Evolutionary conservation across 169 alveolate species (phyloP).

Genomic region (Eimeria acervulina): DNA sequence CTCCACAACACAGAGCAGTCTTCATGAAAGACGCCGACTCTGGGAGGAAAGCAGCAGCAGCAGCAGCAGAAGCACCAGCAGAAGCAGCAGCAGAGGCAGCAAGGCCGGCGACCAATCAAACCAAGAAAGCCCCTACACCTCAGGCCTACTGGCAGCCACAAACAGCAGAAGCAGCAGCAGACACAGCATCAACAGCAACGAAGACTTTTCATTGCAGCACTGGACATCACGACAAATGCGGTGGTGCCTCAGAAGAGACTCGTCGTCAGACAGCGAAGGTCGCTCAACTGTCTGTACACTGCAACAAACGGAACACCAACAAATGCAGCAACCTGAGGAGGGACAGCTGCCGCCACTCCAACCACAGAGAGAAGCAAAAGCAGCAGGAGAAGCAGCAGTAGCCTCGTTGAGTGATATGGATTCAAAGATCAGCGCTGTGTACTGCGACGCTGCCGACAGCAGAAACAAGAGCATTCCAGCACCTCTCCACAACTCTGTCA

Average conservation of each 20-base stretch:
- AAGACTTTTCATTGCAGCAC: neutral
- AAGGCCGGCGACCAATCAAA: neutral
- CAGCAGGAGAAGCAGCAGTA: constrained; percentile 5
- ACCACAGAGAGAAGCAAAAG: neutral
- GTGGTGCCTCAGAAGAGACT: constrained; percentile 45
- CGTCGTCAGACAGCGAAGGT: neutral
- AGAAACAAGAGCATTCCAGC: neutral
- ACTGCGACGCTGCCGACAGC: neutral
- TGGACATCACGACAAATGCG: constrained; percentile 1
- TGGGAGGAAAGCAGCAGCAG: constrained; percentile 41
- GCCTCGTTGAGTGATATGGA: neutral
- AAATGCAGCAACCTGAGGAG: neutral
- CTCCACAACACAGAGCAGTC: neutral
- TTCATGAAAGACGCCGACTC: neutral
- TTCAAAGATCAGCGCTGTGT: neutral
- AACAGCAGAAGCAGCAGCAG: constrained; percentile 16
- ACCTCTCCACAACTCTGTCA: too few species aligned
- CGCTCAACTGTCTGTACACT: neutral
- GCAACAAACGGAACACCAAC: neutral
- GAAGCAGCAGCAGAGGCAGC: constrained; percentile 32
- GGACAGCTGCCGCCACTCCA: neutral
- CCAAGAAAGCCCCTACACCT: neutral
- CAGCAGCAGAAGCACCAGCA: constrained; percentile 16
- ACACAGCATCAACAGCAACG: neutral
- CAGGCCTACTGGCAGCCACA: neutral